A percentile compares a stretch with the other conserved stretches of the same genome.
phyloP scores from a whole-genome alignment of 2,329 filamentous ascomycete genomes.

The Clarireedia homoeocarpa region DNA sequence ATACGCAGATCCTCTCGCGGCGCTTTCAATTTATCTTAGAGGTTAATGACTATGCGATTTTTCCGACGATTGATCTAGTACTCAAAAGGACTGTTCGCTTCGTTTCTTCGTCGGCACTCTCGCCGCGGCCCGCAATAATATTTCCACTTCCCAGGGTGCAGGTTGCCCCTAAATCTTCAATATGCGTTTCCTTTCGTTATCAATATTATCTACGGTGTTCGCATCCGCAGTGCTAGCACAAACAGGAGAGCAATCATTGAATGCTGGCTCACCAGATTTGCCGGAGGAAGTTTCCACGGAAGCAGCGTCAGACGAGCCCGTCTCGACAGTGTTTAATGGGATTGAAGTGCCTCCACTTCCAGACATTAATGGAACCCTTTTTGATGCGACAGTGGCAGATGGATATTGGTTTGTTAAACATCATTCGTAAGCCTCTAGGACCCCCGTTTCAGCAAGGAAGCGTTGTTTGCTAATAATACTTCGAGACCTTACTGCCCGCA shows the following conservation, averaged over 20 bases:
- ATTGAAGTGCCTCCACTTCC: constrained; percentile 42
- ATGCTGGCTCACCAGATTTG: constrained; percentile 8
- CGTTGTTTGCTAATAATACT: background rate
- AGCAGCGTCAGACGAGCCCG: constrained; percentile 17
- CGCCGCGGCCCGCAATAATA: constrained; percentile 14
- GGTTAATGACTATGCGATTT: background rate
- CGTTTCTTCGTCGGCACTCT: constrained; percentile 16
- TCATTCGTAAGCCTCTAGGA: constrained; percentile 23
- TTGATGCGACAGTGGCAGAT: constrained; percentile 28
- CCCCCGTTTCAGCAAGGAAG: background rate
- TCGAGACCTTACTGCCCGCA: constrained; percentile 28
- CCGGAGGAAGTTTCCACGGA: constrained; percentile 22
- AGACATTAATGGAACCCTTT: constrained; percentile 39
- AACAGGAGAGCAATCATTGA: constrained; percentile 12
- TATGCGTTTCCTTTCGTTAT: constrained; percentile 27
- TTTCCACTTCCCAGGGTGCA: constrained; percentile 17
- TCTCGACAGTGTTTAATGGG: constrained; percentile 42
- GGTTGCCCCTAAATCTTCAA: constrained; percentile 15
- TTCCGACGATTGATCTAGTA: background rate
- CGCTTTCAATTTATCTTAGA: background rate
- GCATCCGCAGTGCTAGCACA: constrained; percentile 17
- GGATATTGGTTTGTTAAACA: constrained; percentile 31
- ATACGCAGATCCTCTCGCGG: background rate
- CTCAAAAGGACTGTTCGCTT: background rate
- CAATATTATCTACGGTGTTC: constrained; percentile 22